Percentiles rank a stretch among this genome's conserved stretches.
phyloP scores from a whole-genome alignment of 257 asterid species.

The Solanum paucissectum region DNA sequence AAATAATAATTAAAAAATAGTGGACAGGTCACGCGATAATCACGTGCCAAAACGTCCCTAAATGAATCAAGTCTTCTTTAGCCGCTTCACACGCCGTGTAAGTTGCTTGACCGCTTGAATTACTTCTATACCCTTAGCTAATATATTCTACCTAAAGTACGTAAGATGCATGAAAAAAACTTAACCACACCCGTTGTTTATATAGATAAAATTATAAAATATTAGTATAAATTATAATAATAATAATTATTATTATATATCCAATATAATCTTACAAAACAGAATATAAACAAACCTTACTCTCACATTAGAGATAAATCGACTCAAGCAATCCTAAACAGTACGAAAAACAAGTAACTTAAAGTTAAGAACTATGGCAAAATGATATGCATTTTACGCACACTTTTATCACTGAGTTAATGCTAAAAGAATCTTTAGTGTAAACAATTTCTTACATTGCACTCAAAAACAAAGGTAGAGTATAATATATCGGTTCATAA shows the following conservation, averaged over 20 bases:
- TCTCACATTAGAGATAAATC: background rate
- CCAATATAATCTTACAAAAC: background rate
- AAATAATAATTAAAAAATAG: background rate
- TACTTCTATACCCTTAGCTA: background rate
- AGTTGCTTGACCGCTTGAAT: background rate
- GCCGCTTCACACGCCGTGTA: slow-evolving; percentile 1
- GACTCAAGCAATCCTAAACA: background rate
- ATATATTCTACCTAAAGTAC: background rate
- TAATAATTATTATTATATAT: background rate
- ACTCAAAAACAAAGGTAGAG: background rate
- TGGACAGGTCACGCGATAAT: background rate
- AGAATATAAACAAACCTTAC: background rate
- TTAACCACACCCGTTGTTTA: background rate
- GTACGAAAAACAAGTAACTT: background rate
- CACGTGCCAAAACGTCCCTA: background rate
- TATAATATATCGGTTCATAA: background rate
- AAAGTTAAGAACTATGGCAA: background rate
- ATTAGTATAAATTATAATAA: background rate
- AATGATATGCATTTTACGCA: background rate
- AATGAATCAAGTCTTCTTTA: background rate
- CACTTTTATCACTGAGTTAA: background rate
- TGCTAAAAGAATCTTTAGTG: background rate
- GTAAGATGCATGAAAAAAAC: background rate
- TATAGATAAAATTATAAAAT: background rate
- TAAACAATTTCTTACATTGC: background rate